Base-by-base conservation (phyloP, 176 grass and related monocot genomes). In the Elymus sibiricus region DNA sequence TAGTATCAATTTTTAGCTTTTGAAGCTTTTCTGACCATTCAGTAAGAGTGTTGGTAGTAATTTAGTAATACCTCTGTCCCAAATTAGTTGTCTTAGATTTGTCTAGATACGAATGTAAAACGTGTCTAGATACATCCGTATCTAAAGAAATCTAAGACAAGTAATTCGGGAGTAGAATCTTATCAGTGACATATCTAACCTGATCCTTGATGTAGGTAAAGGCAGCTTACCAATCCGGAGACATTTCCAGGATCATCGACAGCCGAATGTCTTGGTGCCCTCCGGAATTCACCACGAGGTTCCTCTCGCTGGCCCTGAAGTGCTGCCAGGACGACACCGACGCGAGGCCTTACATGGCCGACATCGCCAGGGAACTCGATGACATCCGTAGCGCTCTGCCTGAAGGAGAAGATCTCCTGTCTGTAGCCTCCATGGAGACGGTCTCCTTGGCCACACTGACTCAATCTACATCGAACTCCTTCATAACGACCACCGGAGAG, bases 301-400 rank as follows among this genome's bases (percentile, higher is more conserved):
- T 96, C 71, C 43, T 84, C 37, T 90, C 87, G 9, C 89, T 99
- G n/a, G 97, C 97, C 43, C 51, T 93, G 39, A 86, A 64, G 74
- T 99, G 97, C 53, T 99, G 97, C 88, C 16, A 3, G 15, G 90
- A 94, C 22, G 92, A 99, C 67, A 85, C 90, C 3, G 94, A 99
- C 39, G 81, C 6, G 34, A 93, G 97, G 79, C 94, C 97, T 43
- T 99, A 79, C 76, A 96, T 99, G 90, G 76, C 85, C 21, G 94
- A 99, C 31, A 84, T 99, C 7, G 97, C 90, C 15, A 83, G 88
- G 32, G 94, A 99, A 76, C 89, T 99, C 4, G 97, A 99, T 29
- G 76, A 47, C 61, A 96, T 99, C 67, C 62, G 63, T 61, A 65
- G 44, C 29, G 87, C 92, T 88, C 79, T 91, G 71, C 81, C 88